Percentiles rank a stretch among this genome's conserved stretches.
Conservation (phyloP, 2,329 filamentous ascomycete species). For the Sarocladium oryzae region DNA sequence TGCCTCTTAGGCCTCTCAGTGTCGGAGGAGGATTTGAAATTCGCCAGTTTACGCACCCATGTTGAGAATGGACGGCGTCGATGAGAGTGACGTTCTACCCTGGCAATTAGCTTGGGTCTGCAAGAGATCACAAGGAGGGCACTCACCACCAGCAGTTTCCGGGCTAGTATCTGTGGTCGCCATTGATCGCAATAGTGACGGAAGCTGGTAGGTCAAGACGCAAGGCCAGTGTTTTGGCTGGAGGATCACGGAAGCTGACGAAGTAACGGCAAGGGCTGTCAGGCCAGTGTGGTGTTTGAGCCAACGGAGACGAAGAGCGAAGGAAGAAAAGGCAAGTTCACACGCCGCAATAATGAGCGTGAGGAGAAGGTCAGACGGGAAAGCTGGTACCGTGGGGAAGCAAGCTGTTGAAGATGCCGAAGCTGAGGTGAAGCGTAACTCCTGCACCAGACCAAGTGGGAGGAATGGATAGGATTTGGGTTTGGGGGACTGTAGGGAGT, state of each 20-base stretch:
- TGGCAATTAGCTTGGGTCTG: conserved; percentile 21
- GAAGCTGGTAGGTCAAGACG: neutral
- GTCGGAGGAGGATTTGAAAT: conserved; percentile 69
- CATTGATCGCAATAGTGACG: conserved; percentile 8
- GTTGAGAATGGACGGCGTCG: conserved; percentile 82
- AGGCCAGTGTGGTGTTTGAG: no score
- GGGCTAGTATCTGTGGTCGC: conserved; percentile 10
- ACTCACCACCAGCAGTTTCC: conserved; percentile 2
- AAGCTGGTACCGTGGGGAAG: no score
- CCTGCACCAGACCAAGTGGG: neutral
- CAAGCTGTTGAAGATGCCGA: neutral
- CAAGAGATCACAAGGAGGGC: neutral
- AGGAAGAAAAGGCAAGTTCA: no score
- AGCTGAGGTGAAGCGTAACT: neutral
- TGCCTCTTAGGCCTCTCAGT: conserved; percentile 39
- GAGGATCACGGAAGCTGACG: no score
- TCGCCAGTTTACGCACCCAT: conserved; percentile 91
- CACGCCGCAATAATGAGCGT: no score
- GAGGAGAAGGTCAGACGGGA: no score
- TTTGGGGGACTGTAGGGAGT: neutral
- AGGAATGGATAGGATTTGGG: neutral
- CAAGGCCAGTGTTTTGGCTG: neutral
- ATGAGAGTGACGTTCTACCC: conserved; percentile 56
- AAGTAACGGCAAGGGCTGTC: no score
- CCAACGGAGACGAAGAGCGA: no score